Percentiles rank a stretch among this genome's conserved stretches.
phyloP scores from a whole-genome alignment of 768 basidiomycete species.

The Pulveroboletus sp. region DNA sequence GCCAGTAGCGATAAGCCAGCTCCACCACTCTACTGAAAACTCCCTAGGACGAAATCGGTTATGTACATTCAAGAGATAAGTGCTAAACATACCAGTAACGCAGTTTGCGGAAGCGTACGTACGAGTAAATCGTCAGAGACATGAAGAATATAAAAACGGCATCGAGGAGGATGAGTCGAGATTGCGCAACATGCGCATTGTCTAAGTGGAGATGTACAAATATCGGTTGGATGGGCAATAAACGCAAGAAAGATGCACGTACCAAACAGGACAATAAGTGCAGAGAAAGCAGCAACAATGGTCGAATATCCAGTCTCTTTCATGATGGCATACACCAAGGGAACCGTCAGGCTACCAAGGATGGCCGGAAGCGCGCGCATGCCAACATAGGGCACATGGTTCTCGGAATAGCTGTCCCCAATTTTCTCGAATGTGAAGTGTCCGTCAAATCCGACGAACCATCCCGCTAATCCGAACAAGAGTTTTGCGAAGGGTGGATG shows the following conservation, averaged over 20 bases:
- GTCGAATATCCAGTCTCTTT: conserved; percentile 96
- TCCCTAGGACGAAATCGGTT: conserved; percentile 47
- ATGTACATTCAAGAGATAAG: not conserved
- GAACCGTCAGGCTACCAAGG: conserved; percentile 84
- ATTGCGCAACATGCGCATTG: conserved; percentile 93
- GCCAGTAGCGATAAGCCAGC: conserved; percentile 87
- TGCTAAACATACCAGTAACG: conserved; percentile 66
- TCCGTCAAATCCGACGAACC: conserved; percentile 96
- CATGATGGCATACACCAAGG: conserved; percentile 94
- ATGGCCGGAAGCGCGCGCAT: conserved; percentile 91
- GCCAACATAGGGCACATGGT: conserved; percentile 90
- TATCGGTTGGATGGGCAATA: not conserved
- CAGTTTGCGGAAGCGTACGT: conserved; percentile 90
- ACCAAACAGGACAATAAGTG: conserved; percentile 85
- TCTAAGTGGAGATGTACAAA: conserved; percentile 47
- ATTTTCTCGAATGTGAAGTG: conserved; percentile 92
- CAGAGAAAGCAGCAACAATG: conserved; percentile 86
- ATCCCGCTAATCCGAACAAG: conserved; percentile 88
- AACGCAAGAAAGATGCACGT: conserved; percentile 27
- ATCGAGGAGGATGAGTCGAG: conserved; percentile 94
- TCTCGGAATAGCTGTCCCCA: conserved; percentile 84
- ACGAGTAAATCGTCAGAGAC: conserved; percentile 87
- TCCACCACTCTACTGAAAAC: conserved; percentile 90
- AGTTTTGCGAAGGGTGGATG: conserved; percentile 98
- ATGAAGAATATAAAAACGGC: conserved; percentile 95